A percentile compares a stretch with the other conserved stretches of the same genome.
These are phyloP conservation scores for Cytidiella melzeri DNA, from an alignment of 768 basidiomycete genomes.

Conservation along the genomic window DNA sequence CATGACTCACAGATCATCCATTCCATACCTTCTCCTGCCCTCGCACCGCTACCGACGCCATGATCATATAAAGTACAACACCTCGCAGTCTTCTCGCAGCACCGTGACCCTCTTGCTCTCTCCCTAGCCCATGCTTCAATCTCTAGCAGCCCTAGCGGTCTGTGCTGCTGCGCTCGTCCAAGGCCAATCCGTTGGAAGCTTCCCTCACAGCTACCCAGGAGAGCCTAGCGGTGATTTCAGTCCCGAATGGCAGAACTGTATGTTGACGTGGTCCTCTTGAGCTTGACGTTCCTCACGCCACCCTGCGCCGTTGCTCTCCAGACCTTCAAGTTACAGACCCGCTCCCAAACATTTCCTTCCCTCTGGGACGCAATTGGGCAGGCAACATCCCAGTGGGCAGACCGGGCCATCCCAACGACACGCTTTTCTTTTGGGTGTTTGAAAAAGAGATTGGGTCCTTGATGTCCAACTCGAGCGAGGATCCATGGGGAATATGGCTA, in stretches of 20 bases:
- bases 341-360: slow-evolving; percentile 30
- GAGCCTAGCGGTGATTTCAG: slow-evolving; percentile 30
- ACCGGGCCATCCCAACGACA: slow-evolving; percentile 30
- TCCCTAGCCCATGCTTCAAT: too few species aligned
- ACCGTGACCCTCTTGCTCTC: too few species aligned
- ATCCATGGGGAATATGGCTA: slow-evolving; percentile 36
- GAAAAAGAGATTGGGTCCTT: slow-evolving; percentile 33
- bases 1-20: too few species aligned
- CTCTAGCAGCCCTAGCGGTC: too few species aligned
- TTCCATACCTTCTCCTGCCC: too few species aligned
- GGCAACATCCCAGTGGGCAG: slow-evolving; percentile 30
- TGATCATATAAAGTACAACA: too few species aligned
- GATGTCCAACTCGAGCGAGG: slow-evolving; percentile 21
- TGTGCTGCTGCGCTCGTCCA: too few species aligned
- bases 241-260: slow-evolving; percentile 30
- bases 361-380: slow-evolving; percentile 30
- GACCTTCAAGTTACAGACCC: slow-evolving; percentile 31
- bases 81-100: too few species aligned
- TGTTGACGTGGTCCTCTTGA: slow-evolving; percentile 3
- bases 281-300: neutral
- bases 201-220: slow-evolving; percentile 38
- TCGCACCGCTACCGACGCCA: too few species aligned
- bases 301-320: slow-evolving; percentile 8
- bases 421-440: slow-evolving; percentile 36
- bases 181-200: too few species aligned